Evolutionary conservation across 768 basidiomycete species (phyloP), one percentile per base, ranked within the genome.

Genomic region (Suillus discolor): DNA sequence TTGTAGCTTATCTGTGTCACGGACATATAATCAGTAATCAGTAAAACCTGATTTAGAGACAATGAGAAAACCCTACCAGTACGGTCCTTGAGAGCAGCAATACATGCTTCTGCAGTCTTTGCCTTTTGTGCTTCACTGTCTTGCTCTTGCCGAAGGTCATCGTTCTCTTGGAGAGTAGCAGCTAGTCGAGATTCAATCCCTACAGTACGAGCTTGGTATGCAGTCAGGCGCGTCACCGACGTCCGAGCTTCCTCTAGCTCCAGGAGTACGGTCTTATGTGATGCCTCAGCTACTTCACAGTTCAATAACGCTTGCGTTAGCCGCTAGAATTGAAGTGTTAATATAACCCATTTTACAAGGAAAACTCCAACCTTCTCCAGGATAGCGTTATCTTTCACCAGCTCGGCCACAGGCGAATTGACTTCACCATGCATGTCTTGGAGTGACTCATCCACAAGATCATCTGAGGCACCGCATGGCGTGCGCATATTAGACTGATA

Each of bases 131-230:
- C 78, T 68, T 93, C 91, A 61, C 83, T 82, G 63, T 93, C 89
- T 31, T 90, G 81, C 73, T 96, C 94, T 75, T 95, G 93, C 66
- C 86, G 89, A 77, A 92, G 83, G 73, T 96, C 94, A 47, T 95
- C 93, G 70, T 86, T 85, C 75, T 94, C 91, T 72, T 89, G 89
- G 62, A 88, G 79, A n/a, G 86, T 85, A 15, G 81, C 76, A 15
- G 84, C 83, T 38, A 96, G 75, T 13, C 86, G 86, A 11, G 85
- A 81, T 70, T 95, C 90, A 82, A 88, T 86, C 16, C 90, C 91
- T 18, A 88, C 81, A 18, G 89, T 85, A 59, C 89, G 87, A 39
- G 88, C 90, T 62, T 90, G 84, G 70, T 90, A 88, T 16, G 86
- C 83, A 18, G 85, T 88, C 57, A 95, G 76, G 39, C 89, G 87